phyloP scores from a whole-genome alignment of 1,284 basidiomycete species.

The Psilocybe mexicana region DNA sequence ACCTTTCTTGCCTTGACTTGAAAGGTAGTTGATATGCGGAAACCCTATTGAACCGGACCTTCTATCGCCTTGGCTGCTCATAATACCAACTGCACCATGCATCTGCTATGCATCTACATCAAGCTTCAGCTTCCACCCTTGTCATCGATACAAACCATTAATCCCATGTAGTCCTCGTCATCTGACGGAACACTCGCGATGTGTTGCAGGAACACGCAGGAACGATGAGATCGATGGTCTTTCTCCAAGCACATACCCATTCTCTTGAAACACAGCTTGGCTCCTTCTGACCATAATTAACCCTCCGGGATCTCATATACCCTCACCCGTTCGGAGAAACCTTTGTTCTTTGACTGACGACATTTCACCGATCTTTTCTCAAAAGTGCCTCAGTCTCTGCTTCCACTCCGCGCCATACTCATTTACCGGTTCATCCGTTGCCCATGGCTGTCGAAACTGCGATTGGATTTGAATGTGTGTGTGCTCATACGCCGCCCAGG shows the following conservation, averaged over 20 bases:
- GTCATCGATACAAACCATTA: slow-evolving; percentile 4
- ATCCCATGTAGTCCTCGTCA: slow-evolving; percentile 7
- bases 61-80: slow-evolving; percentile 4
- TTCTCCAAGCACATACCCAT: slow-evolving; percentile 2
- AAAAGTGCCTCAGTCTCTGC: background rate
- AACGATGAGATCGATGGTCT: background rate
- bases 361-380: slow-evolving; percentile 21
- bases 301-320: slow-evolving; percentile 10
- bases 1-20: slow-evolving; percentile 7
- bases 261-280: slow-evolving; percentile 7
- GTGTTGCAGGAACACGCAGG: background rate
- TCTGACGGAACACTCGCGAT: slow-evolving; percentile 12
- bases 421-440: slow-evolving; percentile 12
- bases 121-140: slow-evolving; percentile 5
- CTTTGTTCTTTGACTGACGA: slow-evolving; percentile 12
- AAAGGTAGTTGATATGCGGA: background rate
- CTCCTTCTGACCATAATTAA: slow-evolving; percentile 6
- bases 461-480: background rate
- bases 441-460: slow-evolving; percentile 1
- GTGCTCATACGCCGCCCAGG: background rate
- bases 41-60: slow-evolving; percentile 19
- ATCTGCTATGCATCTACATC: background rate
- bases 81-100: background rate
- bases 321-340: slow-evolving; percentile 19
- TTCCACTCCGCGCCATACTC: slow-evolving; percentile 9